Conservation (phyloP, 2,329 filamentous ascomycete species). For the Colletotrichum cuscutae region DNA sequence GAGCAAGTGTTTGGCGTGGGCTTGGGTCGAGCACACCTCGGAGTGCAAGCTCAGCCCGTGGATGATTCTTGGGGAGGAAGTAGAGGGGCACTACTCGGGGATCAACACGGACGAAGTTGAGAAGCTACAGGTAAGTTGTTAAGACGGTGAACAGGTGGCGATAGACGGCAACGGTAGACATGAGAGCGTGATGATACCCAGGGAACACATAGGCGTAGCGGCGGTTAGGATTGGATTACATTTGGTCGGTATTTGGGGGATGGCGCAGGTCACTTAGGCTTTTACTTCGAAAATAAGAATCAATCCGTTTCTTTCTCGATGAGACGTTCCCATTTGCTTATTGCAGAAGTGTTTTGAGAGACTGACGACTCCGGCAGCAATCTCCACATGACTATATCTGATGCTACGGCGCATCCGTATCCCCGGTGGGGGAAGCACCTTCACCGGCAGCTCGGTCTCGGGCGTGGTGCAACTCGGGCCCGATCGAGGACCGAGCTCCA, state of each 20-base stretch:
- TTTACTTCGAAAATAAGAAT: not conserved
- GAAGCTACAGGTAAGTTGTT: constrained; percentile 35
- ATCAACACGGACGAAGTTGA: constrained; percentile 44
- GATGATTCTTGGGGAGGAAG: constrained; percentile 56
- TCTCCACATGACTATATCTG: not conserved
- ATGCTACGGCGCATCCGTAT: not conserved
- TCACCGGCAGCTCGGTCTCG: constrained; percentile 7
- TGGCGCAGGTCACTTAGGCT: not conserved
- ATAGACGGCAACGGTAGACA: not conserved
- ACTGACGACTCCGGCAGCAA: not conserved
- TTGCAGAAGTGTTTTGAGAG: too few relatives aligned
- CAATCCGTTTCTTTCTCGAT: not conserved
- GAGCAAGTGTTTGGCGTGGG: constrained; percentile 62
- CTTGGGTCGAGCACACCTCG: constrained; percentile 52
- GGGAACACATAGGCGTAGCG: not conserved
- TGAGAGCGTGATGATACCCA: constrained; percentile 12
- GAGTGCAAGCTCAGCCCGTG: constrained; percentile 60
- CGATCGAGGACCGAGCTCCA: not conserved
- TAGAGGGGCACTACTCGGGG: constrained; percentile 48
- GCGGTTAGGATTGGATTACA: not conserved
- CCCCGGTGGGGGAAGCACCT: not conserved
- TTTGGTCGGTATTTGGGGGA: not conserved
- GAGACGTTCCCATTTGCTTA: not conserved
- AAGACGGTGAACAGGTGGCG: not conserved
- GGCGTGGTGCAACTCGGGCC: constrained; percentile 9